phyloP scores from a whole-genome alignment of 805 yeast genomes.

The Pichia cephalocereana region DNA sequence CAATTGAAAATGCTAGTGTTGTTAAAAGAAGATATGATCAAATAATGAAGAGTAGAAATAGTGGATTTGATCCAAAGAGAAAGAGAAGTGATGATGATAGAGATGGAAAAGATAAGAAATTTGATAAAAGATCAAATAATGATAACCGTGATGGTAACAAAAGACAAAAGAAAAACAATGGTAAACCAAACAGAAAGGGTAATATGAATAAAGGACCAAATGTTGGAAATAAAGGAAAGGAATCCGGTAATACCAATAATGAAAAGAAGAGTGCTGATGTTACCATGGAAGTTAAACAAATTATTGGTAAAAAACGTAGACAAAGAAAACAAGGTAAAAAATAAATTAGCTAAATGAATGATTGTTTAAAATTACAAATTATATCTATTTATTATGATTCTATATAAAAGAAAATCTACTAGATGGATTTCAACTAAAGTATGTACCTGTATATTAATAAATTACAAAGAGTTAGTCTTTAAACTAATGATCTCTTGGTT shows the following conservation, averaged over 20 bases:
- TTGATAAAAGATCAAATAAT: slow-evolving; percentile 16
- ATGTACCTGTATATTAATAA: background rate
- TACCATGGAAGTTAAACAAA: slow-evolving; percentile 47
- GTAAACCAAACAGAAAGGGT: slow-evolving; percentile 6
- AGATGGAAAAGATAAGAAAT: slow-evolving; percentile 12
- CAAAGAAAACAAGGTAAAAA: slow-evolving; percentile 35
- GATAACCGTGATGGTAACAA: slow-evolving; percentile 20
- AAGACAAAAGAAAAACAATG: slow-evolving; percentile 9
- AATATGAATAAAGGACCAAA: slow-evolving; percentile 14
- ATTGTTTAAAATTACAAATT: too few relatives aligned
- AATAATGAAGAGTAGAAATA: slow-evolving; percentile 25
- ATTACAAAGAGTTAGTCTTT: background rate
- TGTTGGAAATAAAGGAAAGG: background rate
- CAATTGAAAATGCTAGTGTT: slow-evolving; percentile 90
- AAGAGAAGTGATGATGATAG: slow-evolving; percentile 18
- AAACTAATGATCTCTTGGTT: slow-evolving; percentile 57
- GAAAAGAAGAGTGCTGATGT: slow-evolving; percentile 19
- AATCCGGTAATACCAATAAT: slow-evolving; percentile 2
- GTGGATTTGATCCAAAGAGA: slow-evolving; percentile 16
- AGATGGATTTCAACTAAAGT: too few relatives aligned
- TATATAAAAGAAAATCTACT: too few relatives aligned
- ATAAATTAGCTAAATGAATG: background rate
- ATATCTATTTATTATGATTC: too few relatives aligned
- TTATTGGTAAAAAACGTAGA: slow-evolving; percentile 63
- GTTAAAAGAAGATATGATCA: slow-evolving; percentile 82